A percentile compares a stretch with the other conserved stretches of the same genome.
Conservation (phyloP, 169 alveolate genomes). For the Plasmodium ovale region DNA sequence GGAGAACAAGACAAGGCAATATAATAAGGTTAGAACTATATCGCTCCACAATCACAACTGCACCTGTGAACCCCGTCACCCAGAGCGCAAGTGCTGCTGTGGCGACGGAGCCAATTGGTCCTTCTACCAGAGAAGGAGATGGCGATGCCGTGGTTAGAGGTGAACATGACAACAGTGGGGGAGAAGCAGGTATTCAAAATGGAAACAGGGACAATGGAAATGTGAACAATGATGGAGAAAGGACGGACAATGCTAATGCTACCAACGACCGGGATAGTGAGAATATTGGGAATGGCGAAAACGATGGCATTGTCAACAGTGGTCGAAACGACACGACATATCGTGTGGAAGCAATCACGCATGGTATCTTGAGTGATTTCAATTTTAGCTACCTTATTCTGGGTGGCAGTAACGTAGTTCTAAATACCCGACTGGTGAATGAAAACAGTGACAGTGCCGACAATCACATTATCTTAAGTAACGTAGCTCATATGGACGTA, state of each 20-base stretch:
- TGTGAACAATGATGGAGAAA: too few relatives aligned
- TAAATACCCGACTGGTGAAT: not conserved
- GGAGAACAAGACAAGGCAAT: not conserved
- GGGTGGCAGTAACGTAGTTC: not conserved
- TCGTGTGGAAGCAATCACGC: not conserved
- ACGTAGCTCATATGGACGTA: too few relatives aligned
- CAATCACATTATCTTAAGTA: not conserved
- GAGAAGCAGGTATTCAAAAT: too few relatives aligned
- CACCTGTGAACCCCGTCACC: not conserved
- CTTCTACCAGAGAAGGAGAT: too few relatives aligned
- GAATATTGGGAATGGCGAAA: too few relatives aligned
- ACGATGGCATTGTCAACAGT: too few relatives aligned
- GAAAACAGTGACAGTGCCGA: not conserved
- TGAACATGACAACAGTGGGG: too few relatives aligned
- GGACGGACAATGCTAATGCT: too few relatives aligned
- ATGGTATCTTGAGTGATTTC: slow-evolving; percentile 2
- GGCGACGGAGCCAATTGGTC: too few relatives aligned
- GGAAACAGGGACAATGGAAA: too few relatives aligned
- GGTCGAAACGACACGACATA: not conserved
- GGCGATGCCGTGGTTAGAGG: too few relatives aligned
- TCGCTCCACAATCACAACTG: not conserved
- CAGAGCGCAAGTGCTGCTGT: not conserved
- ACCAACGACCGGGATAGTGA: too few relatives aligned
- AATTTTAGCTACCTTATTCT: slow-evolving; percentile 12
- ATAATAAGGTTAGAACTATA: slow-evolving; percentile 1